Percentiles rank a stretch among this genome's conserved stretches.
phyloP scores from a whole-genome alignment of 352 stramenopile genomes.

The Blastocystis sp. region DNA sequence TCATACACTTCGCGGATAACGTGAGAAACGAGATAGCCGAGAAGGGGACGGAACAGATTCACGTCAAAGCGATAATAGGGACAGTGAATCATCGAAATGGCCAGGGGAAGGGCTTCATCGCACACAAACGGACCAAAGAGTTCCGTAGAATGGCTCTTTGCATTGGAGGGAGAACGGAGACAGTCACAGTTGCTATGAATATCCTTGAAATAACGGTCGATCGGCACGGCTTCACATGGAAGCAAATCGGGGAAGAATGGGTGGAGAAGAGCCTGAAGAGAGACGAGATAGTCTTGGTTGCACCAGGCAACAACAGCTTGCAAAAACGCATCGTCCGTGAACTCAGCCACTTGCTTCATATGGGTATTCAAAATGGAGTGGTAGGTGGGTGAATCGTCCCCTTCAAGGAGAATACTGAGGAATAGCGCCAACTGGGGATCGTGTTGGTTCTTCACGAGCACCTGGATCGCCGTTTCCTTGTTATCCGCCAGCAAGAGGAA shows the following conservation, averaged over 20 bases:
- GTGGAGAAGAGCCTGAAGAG: neutral
- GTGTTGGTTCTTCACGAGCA: slow-evolving; percentile 34
- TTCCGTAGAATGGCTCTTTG: neutral
- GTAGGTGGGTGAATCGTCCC: neutral
- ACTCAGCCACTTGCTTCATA: neutral
- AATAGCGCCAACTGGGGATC: slow-evolving; percentile 41
- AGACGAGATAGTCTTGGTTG: neutral
- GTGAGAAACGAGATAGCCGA: neutral
- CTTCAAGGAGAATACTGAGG: slow-evolving; percentile 5
- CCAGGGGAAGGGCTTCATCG: neutral
- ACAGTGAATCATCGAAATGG: neutral
- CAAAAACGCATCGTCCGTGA: neutral
- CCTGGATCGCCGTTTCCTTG: neutral
- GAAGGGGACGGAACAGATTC: neutral
- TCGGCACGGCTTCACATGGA: neutral
- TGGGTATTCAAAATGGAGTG: neutral
- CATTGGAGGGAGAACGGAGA: neutral
- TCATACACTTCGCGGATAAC: neutral
- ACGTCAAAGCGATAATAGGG: neutral
- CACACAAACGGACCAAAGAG: neutral
- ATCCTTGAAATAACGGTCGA: slow-evolving; percentile 12
- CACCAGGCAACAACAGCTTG: neutral
- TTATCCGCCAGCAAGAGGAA: slow-evolving; percentile 18
- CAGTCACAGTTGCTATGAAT: neutral
- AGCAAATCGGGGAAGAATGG: neutral